These are phyloP conservation scores for Albophoma yamanashiensis DNA, from an alignment of 2,329 filamentous ascomycete species.

Conservation along the genomic window DNA sequence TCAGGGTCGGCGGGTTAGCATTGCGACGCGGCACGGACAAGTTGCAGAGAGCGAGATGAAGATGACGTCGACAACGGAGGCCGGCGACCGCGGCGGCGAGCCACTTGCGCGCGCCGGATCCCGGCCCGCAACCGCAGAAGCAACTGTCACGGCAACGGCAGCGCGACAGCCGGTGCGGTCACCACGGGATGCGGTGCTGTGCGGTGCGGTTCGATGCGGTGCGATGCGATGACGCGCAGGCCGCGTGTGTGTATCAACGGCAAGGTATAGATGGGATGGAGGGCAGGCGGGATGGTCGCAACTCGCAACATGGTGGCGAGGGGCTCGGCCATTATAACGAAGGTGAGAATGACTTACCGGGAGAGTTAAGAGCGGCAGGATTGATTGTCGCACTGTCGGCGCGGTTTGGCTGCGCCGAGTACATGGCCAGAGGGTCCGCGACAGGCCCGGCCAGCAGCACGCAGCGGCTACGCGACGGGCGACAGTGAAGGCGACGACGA, in stretches of 20 bases:
- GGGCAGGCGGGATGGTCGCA: conserved; percentile 6
- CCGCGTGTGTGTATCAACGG: not conserved
- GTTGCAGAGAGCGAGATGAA: not conserved
- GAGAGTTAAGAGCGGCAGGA: conserved; percentile 73
- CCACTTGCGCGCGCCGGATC: not conserved
- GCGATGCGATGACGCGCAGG: conserved; percentile 2
- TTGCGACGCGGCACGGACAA: conserved; percentile 4
- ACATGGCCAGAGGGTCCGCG: conserved; percentile 14
- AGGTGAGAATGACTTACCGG: conserved; percentile 46
- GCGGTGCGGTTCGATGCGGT: not conserved
- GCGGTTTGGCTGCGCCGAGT: conserved; percentile 47
- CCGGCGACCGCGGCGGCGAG: conserved; percentile 3
- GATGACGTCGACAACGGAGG: not conserved
- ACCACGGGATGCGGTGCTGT: not conserved
- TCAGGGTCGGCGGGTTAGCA: conserved; percentile 13
- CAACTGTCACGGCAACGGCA: no score
- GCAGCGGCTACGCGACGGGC: conserved; percentile 12
- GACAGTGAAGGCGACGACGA: conserved; percentile 43
- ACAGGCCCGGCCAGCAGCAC: conserved; percentile 10
- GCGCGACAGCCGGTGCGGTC: not conserved
- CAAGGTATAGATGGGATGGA: not conserved
- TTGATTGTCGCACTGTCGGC: conserved; percentile 86
- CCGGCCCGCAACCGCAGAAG: not conserved
- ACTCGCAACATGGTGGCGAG: conserved; percentile 5
- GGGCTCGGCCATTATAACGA: conserved; percentile 1